Evolutionary conservation across 192 early-diverging fungal genomes (phyloP).

Genomic region (Globomyces pollinis-pini): DNA sequence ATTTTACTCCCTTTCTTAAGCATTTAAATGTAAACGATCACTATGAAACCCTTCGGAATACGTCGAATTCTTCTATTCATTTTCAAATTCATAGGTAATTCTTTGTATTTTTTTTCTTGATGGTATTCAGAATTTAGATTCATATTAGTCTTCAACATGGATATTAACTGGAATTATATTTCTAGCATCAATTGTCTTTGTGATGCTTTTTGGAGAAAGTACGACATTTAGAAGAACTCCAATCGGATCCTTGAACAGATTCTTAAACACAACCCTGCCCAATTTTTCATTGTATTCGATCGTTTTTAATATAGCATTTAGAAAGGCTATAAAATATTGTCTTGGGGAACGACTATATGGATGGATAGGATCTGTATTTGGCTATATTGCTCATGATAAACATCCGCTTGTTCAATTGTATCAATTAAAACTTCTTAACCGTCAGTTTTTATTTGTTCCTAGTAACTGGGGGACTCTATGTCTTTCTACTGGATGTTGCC

Average conservation of each 20-base stretch:
- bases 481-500: not conserved
- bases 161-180: too few species aligned
- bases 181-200: not conserved
- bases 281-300: not conserved
- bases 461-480: not conserved
- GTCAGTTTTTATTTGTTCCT: constrained; percentile 9
- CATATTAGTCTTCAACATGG: too few species aligned
- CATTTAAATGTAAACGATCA: too few species aligned
- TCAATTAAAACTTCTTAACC: too few species aligned
- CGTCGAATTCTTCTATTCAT: too few species aligned
- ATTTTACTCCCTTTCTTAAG: too few species aligned
- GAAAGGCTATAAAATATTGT: not conserved
- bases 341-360: not conserved
- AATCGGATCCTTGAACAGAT: not conserved
- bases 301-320: not conserved
- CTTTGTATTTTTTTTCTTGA: too few species aligned
- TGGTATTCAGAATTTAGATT: too few species aligned
- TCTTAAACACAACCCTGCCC: not conserved
- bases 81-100: too few species aligned
- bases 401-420: constrained; percentile 8
- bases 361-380: not conserved
- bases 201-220: constrained; percentile 2
- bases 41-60: too few species aligned
- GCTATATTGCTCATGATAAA: not conserved
- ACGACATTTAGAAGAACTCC: not conserved